Evolutionary conservation across 192 early-diverging fungal species (phyloP), one percentile per base, ranked within the genome.

Genomic region (Coemansia sp.): DNA sequence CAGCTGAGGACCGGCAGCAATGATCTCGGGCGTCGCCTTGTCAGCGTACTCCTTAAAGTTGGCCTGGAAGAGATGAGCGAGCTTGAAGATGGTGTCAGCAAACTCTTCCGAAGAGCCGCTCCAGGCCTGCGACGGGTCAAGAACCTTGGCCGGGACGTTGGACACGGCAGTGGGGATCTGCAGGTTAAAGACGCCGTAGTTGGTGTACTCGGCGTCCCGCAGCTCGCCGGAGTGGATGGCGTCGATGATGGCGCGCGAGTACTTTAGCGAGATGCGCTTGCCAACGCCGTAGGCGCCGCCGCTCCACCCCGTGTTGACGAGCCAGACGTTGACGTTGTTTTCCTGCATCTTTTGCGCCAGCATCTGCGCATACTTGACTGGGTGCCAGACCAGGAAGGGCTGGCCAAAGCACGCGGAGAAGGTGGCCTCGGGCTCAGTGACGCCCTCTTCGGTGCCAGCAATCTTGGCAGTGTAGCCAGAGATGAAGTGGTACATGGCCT

Each of bases 401-500:
- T 91, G 86, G 58, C 93, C 93, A 61, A 91, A 95, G 79, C 91
- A 95, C 31, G 90, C 85, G 35, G 89, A 90, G 80, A 97, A 97
- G 5, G 93, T 95, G 25, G 95, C 91, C 63, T 82, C 77, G 14
- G 95, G 95, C 66, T 93, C 91, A 9, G 85, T 86, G 26, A 97
- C 83, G 51, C 95, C 95, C 9, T 93, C 91, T 63, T 97, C 95
- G 23, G 95, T 97, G 41, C 95, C 95, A 15, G 95, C 89, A 68
- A 97, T 90, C 88, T 97, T 97, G 61, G 95, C 91, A 1, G 95
- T 97, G 82, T 94, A 97, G 19, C 95, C 95, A 40, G 88, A 89
- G 69, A 97, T 95, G 73, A 97, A 97, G 79, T 95, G 93, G 81
- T 95, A 97, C 86, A 91, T 91, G 64, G 88, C 89, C 68, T 97